These are phyloP conservation scores for Arthrinium phaeospermum DNA, from an alignment of 2,329 filamentous ascomycete species.

Conservation along the genomic window DNA sequence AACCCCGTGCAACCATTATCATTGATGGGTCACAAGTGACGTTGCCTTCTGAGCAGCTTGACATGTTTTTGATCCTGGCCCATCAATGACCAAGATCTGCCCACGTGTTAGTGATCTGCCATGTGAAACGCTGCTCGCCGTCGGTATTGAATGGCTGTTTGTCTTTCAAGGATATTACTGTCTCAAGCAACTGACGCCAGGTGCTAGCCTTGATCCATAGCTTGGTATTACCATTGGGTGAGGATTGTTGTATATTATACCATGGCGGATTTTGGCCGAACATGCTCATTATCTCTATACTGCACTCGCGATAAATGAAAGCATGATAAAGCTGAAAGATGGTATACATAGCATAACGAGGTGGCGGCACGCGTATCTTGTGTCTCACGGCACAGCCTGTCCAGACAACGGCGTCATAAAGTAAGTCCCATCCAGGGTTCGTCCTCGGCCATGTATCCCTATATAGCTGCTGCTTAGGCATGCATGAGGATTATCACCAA, in stretches of 20 bases:
- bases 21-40: not conserved
- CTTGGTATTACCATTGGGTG: not conserved
- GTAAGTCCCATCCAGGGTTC: not conserved
- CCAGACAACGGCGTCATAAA: not conserved
- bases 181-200: not conserved
- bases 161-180: not conserved
- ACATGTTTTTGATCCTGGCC: not conserved
- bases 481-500: not conserved
- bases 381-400: too few species aligned
- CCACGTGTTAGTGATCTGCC: not conserved
- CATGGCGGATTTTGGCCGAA: not conserved
- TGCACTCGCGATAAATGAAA: not conserved
- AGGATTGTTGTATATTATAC: too few species aligned
- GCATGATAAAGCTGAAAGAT: not conserved
- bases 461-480: not conserved
- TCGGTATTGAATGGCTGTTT: not conserved
- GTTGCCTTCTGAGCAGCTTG: not conserved
- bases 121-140: not conserved
- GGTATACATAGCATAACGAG: not conserved
- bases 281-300: not conserved
- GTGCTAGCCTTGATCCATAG: not conserved
- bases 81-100: not conserved
- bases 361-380: not conserved
- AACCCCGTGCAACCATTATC: conserved; percentile 11
- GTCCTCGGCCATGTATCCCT: not conserved